Conservation (phyloP, 768 basidiomycete species). For the Trametes punicea region DNA sequence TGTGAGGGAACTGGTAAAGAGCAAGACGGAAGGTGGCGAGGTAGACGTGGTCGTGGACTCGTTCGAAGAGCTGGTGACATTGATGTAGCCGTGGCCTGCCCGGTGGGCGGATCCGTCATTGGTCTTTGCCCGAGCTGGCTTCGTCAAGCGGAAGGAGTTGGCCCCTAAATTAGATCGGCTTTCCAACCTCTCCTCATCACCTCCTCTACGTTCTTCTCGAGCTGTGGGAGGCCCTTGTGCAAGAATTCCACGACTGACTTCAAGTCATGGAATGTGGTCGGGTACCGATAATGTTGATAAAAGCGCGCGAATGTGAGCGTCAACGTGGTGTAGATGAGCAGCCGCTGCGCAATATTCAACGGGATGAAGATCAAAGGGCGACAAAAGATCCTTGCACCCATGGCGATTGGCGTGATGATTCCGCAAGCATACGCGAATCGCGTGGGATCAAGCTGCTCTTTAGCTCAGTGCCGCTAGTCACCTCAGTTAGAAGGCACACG, state of each 20-base stretch:
- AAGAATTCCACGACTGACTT: not conserved
- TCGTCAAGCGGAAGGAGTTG: not conserved
- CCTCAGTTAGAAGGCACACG: not conserved
- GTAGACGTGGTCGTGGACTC: constrained; percentile 55
- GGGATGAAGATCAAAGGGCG: not conserved
- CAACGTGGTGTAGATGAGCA: not conserved
- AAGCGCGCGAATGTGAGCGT: not conserved
- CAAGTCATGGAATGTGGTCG: not conserved
- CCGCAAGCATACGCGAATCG: not conserved
- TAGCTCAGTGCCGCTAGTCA: too few species aligned
- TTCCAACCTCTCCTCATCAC: not conserved
- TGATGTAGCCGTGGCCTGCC: constrained; percentile 6
- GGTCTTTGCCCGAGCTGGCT: not conserved
- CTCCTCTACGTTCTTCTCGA: not conserved
- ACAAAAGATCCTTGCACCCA: not conserved
- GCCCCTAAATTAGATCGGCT: not conserved
- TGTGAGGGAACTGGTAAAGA: constrained; percentile 33
- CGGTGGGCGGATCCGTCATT: not conserved
- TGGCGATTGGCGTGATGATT: not conserved
- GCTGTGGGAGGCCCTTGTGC: not conserved
- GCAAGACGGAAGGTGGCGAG: constrained; percentile 52
- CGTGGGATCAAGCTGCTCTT: not conserved
- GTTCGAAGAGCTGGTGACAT: constrained; percentile 45
- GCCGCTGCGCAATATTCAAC: not conserved
- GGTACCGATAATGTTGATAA: not conserved